A percentile compares a stretch with the other conserved stretches of the same genome.
These are phyloP conservation scores for Rhizodiscina lignyota DNA, from an alignment of 495 filamentous ascomycete genomes.

Conservation along the genomic window DNA sequence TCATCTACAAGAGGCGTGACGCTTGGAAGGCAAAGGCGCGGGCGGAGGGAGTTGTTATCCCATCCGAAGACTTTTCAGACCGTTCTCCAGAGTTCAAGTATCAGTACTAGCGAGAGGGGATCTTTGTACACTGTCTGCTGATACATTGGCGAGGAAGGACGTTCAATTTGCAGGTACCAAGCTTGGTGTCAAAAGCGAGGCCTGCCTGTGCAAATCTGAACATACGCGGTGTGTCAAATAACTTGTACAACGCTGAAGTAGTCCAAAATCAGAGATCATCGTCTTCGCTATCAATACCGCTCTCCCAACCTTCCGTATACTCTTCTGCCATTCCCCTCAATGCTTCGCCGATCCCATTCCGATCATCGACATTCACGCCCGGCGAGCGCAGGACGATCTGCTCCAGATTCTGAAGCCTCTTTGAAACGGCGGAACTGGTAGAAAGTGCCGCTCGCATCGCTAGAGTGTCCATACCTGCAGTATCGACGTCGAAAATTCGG, in stretches of 20 bases:
- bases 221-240: too few relatives aligned
- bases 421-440: constrained; percentile 52
- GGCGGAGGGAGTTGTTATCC: constrained; percentile 5
- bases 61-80: constrained; percentile 11
- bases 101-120: too few relatives aligned
- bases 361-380: constrained; percentile 59
- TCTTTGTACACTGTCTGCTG: too few relatives aligned
- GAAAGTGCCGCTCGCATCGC: constrained; percentile 51
- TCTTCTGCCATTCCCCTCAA: constrained; percentile 70
- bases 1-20: constrained; percentile 9
- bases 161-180: too few relatives aligned
- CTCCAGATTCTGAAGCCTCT: constrained; percentile 49
- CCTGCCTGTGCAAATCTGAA: too few relatives aligned
- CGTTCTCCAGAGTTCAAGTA: constrained; percentile 13
- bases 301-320: constrained; percentile 76
- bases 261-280: too few relatives aligned
- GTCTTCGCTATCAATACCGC: constrained; percentile 54
- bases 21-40: constrained; percentile 7
- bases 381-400: constrained; percentile 38
- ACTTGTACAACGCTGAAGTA: too few relatives aligned
- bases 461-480: constrained; percentile 24
- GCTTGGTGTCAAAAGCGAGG: too few relatives aligned
- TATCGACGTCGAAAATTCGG: constrained; percentile 35
- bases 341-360: constrained; percentile 68
- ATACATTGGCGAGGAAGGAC: too few relatives aligned